Evolutionary conservation across 2,329 filamentous ascomycete genomes (phyloP).

Genomic region (Zalaria sp.): DNA sequence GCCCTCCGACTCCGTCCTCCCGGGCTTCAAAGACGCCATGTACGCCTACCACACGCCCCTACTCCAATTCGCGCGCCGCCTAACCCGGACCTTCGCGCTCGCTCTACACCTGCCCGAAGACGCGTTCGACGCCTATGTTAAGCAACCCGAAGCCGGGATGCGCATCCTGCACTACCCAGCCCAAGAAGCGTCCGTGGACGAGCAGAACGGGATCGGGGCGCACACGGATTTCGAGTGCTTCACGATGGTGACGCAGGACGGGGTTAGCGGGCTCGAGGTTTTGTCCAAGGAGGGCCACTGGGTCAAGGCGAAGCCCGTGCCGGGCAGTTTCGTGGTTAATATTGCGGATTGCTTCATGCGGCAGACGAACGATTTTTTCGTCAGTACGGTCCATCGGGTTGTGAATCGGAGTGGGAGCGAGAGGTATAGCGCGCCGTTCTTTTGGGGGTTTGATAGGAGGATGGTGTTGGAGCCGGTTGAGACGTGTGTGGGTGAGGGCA

Average conservation of each 20-base stretch:
- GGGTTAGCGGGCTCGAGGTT: conserved; percentile 21
- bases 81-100: conserved; percentile 19
- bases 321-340: conserved; percentile 25
- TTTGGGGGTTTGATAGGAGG: background rate
- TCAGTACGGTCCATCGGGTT: conserved; percentile 26
- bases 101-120: conserved; percentile 18
- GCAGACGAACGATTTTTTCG: conserved; percentile 25
- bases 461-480: too few relatives aligned
- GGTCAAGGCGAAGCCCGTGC: conserved; percentile 23
- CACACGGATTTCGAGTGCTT: conserved; percentile 30
- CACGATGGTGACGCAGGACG: conserved; percentile 23
- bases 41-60: conserved; percentile 21
- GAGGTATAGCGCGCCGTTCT: conserved; percentile 27
- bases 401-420: conserved; percentile 23
- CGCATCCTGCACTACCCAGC: conserved; percentile 10
- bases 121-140: conserved; percentile 19
- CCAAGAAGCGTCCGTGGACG: background rate
- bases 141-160: conserved; percentile 29
- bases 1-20: background rate
- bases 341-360: conserved; percentile 17
- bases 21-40: conserved; percentile 16
- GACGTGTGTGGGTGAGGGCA: conserved; percentile 1
- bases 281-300: conserved; percentile 27
- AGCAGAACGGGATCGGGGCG: conserved; percentile 13
- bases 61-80: conserved; percentile 17